Conservation (phyloP, 345 rosid species). For the Ceriops zippeliana region DNA sequence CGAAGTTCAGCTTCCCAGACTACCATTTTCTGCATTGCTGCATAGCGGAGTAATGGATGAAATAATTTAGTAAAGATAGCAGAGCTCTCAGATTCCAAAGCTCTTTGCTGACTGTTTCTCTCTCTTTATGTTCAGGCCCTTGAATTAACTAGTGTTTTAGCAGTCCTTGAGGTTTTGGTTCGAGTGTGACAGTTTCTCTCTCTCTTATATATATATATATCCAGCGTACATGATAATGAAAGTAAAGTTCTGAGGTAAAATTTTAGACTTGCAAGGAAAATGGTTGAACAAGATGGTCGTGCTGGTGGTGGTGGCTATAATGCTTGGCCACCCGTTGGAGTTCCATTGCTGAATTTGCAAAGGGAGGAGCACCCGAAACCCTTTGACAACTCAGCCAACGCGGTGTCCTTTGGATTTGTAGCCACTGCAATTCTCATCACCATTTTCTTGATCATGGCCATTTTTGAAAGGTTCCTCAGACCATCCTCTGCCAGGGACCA, state of each 20-base stretch:
- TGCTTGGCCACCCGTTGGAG: conserved; percentile 66
- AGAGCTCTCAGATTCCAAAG: conserved; percentile 37
- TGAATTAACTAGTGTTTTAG: conserved; percentile 6
- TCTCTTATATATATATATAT: not conserved
- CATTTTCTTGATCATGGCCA: conserved; percentile 79
- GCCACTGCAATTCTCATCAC: conserved; percentile 80
- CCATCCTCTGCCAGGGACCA: conserved; percentile 4
- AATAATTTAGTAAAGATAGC: not conserved
- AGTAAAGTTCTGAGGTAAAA: not conserved
- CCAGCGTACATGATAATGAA: conserved; percentile 19
- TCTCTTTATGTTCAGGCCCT: conserved; percentile 6
- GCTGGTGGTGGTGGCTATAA: conserved; percentile 8
- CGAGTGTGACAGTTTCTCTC: conserved; percentile 9
- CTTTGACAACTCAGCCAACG: conserved; percentile 74
- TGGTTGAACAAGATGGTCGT: conserved; percentile 19
- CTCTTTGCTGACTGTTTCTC: conserved; percentile 15
- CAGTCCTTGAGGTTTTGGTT: conserved; percentile 16
- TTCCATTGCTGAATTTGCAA: conserved; percentile 48
- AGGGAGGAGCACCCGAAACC: conserved; percentile 56
- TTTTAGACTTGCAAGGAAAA: conserved; percentile 1
- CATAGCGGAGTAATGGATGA: not conserved
- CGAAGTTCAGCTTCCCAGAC: conserved; percentile 22
- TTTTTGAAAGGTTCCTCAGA: conserved; percentile 69
- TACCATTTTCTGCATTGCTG: conserved; percentile 11
- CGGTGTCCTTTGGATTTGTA: conserved; percentile 79